These are phyloP conservation scores for Cryptosporidium xiaoi DNA, from an alignment of 169 alveolate species.

Conservation along the genomic window DNA sequence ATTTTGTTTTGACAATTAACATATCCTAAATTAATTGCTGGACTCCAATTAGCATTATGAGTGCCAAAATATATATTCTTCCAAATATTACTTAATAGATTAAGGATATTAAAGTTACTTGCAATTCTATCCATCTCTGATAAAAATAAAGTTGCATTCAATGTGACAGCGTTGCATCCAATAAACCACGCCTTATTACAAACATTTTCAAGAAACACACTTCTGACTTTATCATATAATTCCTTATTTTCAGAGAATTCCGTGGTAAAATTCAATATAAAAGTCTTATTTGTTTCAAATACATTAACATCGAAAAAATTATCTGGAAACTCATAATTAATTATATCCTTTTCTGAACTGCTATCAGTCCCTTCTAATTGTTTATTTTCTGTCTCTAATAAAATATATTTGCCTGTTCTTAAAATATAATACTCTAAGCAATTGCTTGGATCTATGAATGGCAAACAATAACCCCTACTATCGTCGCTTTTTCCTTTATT, in stretches of 20 bases:
- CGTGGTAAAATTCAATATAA: not conserved
- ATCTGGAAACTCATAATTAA: no score
- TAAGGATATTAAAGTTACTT: not conserved
- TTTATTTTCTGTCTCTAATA: not conserved
- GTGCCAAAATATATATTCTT: not conserved
- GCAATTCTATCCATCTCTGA: not conserved
- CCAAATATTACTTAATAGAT: constrained; percentile 24
- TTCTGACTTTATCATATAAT: not conserved
- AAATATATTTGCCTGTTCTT: constrained; percentile 36
- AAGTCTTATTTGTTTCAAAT: constrained; percentile 8
- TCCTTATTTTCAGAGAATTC: not conserved
- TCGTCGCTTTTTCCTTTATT: not conserved
- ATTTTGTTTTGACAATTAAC: not conserved
- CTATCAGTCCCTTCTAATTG: not conserved
- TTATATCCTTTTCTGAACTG: no score
- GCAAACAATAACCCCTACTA: not conserved
- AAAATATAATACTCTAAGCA: constrained; percentile 29
- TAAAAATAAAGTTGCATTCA: not conserved
- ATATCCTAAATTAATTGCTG: constrained; percentile 6
- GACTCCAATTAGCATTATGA: constrained; percentile 18
- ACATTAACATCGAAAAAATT: not conserved
- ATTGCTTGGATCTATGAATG: constrained; percentile 22
- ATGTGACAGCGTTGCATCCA: constrained; percentile 14
- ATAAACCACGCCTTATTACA: constrained; percentile 31
- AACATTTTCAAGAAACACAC: not conserved